Evolutionary conservation across 805 yeast species (phyloP).

Genomic region (Ogataea philodendri): DNA sequence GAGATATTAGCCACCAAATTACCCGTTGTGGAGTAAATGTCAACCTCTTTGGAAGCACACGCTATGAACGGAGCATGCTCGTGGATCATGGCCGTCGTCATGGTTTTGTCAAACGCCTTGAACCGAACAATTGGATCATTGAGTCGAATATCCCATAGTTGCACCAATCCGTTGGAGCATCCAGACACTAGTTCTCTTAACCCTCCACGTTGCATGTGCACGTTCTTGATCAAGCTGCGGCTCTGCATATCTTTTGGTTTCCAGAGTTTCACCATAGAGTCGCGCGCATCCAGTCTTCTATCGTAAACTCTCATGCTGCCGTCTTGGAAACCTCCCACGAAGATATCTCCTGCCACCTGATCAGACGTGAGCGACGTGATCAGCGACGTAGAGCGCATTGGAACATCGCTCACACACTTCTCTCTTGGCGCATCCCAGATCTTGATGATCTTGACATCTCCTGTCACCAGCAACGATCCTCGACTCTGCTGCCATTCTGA

Average conservation of each 20-base stretch:
- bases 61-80: slow-evolving; percentile 96
- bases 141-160: slow-evolving; percentile 85
- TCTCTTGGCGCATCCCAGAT: slow-evolving; percentile 98
- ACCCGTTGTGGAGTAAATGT: slow-evolving; percentile 85
- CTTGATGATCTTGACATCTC: slow-evolving; percentile 88
- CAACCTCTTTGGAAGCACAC: slow-evolving; percentile 77
- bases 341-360: slow-evolving; percentile 88
- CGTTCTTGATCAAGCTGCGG: slow-evolving; percentile 51
- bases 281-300: slow-evolving; percentile 78
- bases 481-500: slow-evolving; percentile 97
- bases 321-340: slow-evolving; percentile 91
- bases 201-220: slow-evolving; percentile 97
- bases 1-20: slow-evolving; percentile 59
- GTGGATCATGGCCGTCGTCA: slow-evolving; percentile 77
- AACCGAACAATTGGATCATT: slow-evolving; percentile 69
- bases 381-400: slow-evolving; percentile 87
- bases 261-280: slow-evolving; percentile 85
- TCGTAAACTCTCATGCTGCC: slow-evolving; percentile 89
- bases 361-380: slow-evolving; percentile 89
- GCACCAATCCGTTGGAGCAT: slow-evolving; percentile 74
- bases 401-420: slow-evolving; percentile 78
- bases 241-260: slow-evolving; percentile 37
- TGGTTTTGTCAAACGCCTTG: slow-evolving; percentile 47
- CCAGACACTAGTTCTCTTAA: slow-evolving; percentile 86
- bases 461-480: slow-evolving; percentile 87